phyloP scores from a whole-genome alignment of 306 rosid species.

The Hippophae tibetana region DNA sequence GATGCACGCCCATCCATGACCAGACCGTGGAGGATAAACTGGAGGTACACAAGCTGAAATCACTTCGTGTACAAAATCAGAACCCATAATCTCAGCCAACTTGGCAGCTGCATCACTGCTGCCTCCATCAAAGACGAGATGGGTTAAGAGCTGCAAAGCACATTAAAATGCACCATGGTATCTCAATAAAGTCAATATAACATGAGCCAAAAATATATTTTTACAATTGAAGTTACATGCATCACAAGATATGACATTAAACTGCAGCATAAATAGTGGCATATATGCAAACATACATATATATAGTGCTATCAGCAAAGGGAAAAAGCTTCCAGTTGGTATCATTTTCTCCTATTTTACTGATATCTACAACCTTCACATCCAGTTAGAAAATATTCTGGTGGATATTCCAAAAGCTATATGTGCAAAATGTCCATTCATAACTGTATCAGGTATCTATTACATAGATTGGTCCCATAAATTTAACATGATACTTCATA shows the following conservation, averaged over 20 bases:
- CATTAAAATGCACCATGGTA: constrained; percentile 15
- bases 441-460: too few relatives aligned
- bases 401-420: too few relatives aligned
- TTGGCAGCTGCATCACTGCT: constrained; percentile 96
- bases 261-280: background rate
- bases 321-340: too few relatives aligned
- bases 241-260: background rate
- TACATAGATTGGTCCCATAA: background rate
- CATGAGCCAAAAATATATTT: background rate
- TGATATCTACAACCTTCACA: too few relatives aligned
- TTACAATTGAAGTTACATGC: background rate
- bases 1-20: constrained; percentile 97
- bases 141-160: constrained; percentile 75
- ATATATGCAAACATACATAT: background rate
- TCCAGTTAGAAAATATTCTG: too few relatives aligned
- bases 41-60: constrained; percentile 97
- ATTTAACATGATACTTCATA: too few relatives aligned
- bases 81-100: constrained; percentile 89
- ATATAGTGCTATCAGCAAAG: background rate
- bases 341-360: too few relatives aligned
- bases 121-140: constrained; percentile 91
- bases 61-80: constrained; percentile 95
- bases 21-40: constrained; percentile 89
- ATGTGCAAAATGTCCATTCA: too few relatives aligned
- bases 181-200: constrained; percentile 12